Percentiles rank a stretch among this genome's conserved stretches.
Evolutionary conservation across 2,329 filamentous ascomycete genomes (phyloP).

Genomic region (Fusarium cicatricum): DNA sequence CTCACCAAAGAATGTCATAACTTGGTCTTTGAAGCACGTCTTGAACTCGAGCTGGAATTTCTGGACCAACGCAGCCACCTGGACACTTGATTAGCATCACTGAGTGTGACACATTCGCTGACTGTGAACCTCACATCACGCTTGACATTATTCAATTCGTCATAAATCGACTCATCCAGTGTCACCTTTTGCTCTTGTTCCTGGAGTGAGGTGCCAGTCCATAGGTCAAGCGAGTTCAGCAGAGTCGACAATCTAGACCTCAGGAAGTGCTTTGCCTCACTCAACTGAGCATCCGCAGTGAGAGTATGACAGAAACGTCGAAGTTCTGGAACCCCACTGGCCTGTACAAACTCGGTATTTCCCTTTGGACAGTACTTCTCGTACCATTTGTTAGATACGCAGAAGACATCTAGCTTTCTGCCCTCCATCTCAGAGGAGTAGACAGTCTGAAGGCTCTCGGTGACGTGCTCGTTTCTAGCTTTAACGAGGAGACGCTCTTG

Average conservation of each 20-base stretch:
- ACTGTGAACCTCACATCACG: background rate
- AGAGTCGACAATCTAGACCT: slow-evolving; percentile 38
- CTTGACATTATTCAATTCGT: background rate
- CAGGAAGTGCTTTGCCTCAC: slow-evolving; percentile 43
- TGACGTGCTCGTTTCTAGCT: slow-evolving; percentile 44
- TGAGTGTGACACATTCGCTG: rapidly evolving
- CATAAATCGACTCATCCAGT: background rate
- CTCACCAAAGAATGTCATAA: slow-evolving; percentile 30
- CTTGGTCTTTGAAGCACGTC: slow-evolving; percentile 23
- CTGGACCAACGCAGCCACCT: slow-evolving; percentile 9
- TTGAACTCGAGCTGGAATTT: slow-evolving; percentile 12
- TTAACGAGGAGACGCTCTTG: slow-evolving; percentile 42
- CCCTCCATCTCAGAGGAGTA: slow-evolving; percentile 39
- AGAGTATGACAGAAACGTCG: slow-evolving; percentile 46
- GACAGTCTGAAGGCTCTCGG: slow-evolving; percentile 34
- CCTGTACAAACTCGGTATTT: slow-evolving; percentile 37
- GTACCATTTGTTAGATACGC: slow-evolving; percentile 47
- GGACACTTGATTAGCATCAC: background rate
- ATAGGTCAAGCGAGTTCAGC: slow-evolving; percentile 43
- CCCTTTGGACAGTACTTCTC: slow-evolving; percentile 45
- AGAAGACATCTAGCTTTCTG: slow-evolving; percentile 45
- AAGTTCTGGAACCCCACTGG: slow-evolving; percentile 45
- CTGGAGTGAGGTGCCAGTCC: slow-evolving; percentile 25
- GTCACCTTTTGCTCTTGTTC: background rate
- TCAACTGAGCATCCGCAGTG: slow-evolving; percentile 45